Conservation (phyloP, 2,329 filamentous ascomycete species). For the Verticillium nubilum region DNA sequence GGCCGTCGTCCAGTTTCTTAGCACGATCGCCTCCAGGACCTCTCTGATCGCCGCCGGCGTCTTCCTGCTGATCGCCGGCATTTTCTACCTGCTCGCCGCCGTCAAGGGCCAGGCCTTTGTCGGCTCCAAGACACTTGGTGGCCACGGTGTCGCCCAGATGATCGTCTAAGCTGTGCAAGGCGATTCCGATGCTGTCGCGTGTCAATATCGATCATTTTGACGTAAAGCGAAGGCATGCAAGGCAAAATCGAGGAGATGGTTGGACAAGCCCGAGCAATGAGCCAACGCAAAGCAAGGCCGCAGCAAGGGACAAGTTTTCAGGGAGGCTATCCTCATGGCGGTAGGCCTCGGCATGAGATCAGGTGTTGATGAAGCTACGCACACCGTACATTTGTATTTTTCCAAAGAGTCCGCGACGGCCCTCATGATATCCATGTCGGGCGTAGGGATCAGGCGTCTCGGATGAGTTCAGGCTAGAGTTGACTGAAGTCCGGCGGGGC, state of each 20-base stretch:
- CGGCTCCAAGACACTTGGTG: conserved; percentile 92
- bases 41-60: conserved; percentile 84
- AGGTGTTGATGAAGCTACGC: not conserved
- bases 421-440: not conserved
- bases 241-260: not conserved
- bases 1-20: conserved; percentile 80
- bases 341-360: not conserved
- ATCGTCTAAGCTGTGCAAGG: conserved; percentile 61
- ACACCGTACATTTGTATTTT: not conserved
- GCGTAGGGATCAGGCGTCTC: not conserved
- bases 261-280: too few species aligned
- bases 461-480: not conserved
- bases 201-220: too few species aligned
- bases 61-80: conserved; percentile 67
- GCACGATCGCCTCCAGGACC: conserved; percentile 57
- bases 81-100: conserved; percentile 77
- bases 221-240: not conserved
- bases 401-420: not conserved
- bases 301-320: not conserved
- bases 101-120: conserved; percentile 82
- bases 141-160: conserved; percentile 93
- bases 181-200: not conserved
- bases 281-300: not conserved
- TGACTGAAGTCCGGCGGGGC: not conserved
- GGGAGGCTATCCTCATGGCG: not conserved